Evolutionary conservation across 805 yeast species (phyloP), one percentile per base, ranked within the genome.

Genomic region (Grigorovia jiainica): DNA sequence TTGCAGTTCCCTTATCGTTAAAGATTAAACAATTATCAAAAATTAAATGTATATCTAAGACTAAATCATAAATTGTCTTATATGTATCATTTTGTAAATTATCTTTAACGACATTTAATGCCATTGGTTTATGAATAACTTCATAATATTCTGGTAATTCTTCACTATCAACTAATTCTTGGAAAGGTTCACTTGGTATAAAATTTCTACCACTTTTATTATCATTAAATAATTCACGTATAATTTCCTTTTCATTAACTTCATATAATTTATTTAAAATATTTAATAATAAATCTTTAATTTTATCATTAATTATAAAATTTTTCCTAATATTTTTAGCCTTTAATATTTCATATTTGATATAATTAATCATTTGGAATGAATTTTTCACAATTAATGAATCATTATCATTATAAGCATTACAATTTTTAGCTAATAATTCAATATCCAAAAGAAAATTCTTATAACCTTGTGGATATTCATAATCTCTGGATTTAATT

Each of bases 121-220:
- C 75, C 60, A 86, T 82, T 11, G 95, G 95, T 41, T 72, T 67
- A 48, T 76, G 72, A 35, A 90, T 79, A 6, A 83, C 66, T 47
- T 75, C 72, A 62, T 80, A 80, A 64, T 89, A 89, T 53, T 84
- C 95, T 1, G 95, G 95, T 52, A 82, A 81, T 44, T 73, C 75
- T 11, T 74, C 73, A 25, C 72, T 73, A 53, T 78, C 78, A 2
- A 90, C 92, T 42, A 78, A 80, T 25, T 79, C 83, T 65, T 82
- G 58, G 57, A 87, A 89, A 0, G 94, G 84, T 11, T 73, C 82
- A 45, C 83, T 73, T 33, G 82, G 67, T 38, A 65, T 50, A 19
- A 55, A 45, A 10, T 49, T 43, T 38, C 53, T 38, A 38, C 51
- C 51, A 17, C 44, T 37, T 11, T 45, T 44, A 25, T 29, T 31